Evolutionary conservation across 306 rosid species (phyloP).

Genomic region (Rosa lucieae): DNA sequence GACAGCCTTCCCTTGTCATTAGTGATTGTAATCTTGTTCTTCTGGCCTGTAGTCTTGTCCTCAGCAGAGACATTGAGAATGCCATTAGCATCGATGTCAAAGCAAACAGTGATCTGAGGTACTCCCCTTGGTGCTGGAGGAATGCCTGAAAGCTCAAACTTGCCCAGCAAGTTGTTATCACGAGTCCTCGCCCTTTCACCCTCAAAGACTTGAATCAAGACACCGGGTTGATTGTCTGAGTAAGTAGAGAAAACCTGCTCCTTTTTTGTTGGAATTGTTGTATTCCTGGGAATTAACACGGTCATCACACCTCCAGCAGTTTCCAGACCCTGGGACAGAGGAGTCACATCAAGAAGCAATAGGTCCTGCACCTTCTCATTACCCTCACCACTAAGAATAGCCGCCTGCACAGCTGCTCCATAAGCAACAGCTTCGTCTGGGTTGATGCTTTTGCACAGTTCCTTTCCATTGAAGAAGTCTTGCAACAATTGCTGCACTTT

Average conservation of each 20-base stretch:
- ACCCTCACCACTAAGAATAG: slow-evolving; percentile 14
- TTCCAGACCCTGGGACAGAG: slow-evolving; percentile 15
- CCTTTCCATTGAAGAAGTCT: slow-evolving; percentile 25
- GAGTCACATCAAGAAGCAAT: slow-evolving; percentile 20
- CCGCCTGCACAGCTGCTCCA: slow-evolving; percentile 24
- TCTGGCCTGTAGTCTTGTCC: slow-evolving; percentile 21
- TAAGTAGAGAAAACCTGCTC: slow-evolving; percentile 25
- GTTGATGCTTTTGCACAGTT: slow-evolving; percentile 21
- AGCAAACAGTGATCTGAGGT: slow-evolving; percentile 21
- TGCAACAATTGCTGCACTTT: slow-evolving; percentile 23
- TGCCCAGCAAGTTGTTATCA: slow-evolving; percentile 20
- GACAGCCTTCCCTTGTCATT: slow-evolving; percentile 24
- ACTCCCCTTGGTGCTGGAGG: slow-evolving; percentile 25
- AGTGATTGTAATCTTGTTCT: slow-evolving; percentile 22
- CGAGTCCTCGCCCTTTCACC: slow-evolving; percentile 24
- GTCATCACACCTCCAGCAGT: slow-evolving; percentile 30
- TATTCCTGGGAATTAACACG: slow-evolving; percentile 15
- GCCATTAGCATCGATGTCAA: slow-evolving; percentile 22
- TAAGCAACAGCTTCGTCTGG: slow-evolving; percentile 23
- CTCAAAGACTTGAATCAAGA: slow-evolving; percentile 26
- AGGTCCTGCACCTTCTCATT: slow-evolving; percentile 23
- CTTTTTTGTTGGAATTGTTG: slow-evolving; percentile 22
- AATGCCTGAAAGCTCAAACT: slow-evolving; percentile 22
- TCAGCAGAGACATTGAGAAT: slow-evolving; percentile 20
- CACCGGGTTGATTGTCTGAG: slow-evolving; percentile 23